Evolutionary conservation across 768 basidiomycete genomes (phyloP), one percentile per base, ranked within the genome.

Genomic region (Podaxis sp.): DNA sequence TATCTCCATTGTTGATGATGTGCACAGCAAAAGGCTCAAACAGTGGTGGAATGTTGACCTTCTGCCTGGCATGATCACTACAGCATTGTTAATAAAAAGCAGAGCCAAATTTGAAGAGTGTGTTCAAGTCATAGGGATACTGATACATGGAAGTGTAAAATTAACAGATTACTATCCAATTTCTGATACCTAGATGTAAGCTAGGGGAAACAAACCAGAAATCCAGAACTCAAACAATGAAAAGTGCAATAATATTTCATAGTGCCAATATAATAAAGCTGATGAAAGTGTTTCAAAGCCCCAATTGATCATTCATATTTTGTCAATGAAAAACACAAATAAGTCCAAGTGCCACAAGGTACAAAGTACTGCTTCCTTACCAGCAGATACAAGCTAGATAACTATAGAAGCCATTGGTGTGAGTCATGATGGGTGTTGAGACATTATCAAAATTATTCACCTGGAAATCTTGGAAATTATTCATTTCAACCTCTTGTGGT

Each of bases 391-490:
- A 62, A 27, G 27, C 62, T 62, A 5, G 62, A 62, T n/a, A 62
- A 38, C 62, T 62, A 46, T 14, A 11, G 42, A 13, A 11, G 23
- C 5, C 23, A 14, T 38, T 23, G 28, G 23, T 1, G 27, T 14
- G 10, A 32, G n/a, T 11, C 6, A 60, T 14, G n/a, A 63, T 21
- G 11, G n/a, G 47, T 47, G 37, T 9, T 50, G 25, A 14, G 13
- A 56, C 50, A 14, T 50, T 62, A 63, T 61, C 23, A 6, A 48
- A 10, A 27, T 32, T 57, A 18, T 62, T n/a, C 44, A 73, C 71
- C 64, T 77, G 72, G 0, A 74, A 74, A 61, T 78, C 72, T 61
- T 77, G 76, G 61, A 76, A 78, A 55, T 76, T 75, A 57, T 75
- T 66, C 72, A 74, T 72, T 61, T 74, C 74, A 5, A 70, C 66